Conservation (phyloP, 176 grass and related monocot genomes). For the Eragrostis nindensis region DNA sequence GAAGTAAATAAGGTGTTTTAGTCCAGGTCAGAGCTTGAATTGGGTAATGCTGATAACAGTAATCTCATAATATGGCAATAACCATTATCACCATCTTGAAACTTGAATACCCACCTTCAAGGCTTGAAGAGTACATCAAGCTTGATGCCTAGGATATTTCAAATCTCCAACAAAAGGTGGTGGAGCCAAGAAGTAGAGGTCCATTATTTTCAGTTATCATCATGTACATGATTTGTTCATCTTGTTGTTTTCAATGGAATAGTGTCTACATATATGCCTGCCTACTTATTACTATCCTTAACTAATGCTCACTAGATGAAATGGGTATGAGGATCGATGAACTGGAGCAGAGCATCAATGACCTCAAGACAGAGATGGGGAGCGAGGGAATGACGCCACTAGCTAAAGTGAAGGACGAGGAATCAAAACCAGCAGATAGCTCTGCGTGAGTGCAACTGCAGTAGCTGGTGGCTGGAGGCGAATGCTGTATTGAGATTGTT, state of each 20-base stretch:
- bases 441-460: slow-evolving; percentile 40
- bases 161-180: not conserved
- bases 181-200: not conserved
- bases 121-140: not conserved
- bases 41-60: not conserved
- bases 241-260: not conserved
- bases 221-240: not conserved
- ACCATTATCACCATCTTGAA: not conserved
- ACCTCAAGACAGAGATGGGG: slow-evolving; percentile 70
- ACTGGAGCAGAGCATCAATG: slow-evolving; percentile 77
- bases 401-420: slow-evolving; percentile 48
- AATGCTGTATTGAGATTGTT: slow-evolving; percentile 4
- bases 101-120: not conserved
- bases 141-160: not conserved
- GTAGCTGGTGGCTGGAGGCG: not conserved
- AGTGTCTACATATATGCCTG: not conserved
- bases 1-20: not conserved
- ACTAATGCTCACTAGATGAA: slow-evolving; percentile 74
- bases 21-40: not conserved
- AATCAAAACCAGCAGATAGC: slow-evolving; percentile 50
- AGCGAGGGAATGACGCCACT: slow-evolving; percentile 43
- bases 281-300: slow-evolving; percentile 39
- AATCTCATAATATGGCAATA: not conserved
- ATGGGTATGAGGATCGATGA: slow-evolving; percentile 78
- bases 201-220: not conserved